These are phyloP conservation scores for Penicillium capsulatum DNA, from an alignment of 2,329 filamentous ascomycete species.

Conservation along the genomic window DNA sequence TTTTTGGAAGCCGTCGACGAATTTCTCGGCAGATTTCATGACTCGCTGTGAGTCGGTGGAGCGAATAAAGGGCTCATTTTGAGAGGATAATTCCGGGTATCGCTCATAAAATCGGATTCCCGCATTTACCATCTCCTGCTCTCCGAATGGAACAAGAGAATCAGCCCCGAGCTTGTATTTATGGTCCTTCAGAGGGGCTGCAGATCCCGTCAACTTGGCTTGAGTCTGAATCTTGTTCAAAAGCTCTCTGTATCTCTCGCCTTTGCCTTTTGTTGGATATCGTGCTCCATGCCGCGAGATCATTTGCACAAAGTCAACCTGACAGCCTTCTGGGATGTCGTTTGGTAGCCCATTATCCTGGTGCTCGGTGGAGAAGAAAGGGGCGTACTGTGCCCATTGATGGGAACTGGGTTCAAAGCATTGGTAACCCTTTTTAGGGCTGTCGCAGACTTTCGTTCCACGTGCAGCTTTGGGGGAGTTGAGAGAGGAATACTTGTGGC, in stretches of 20 bases:
- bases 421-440: not conserved
- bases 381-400: not conserved
- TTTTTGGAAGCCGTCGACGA: slow-evolving; percentile 69
- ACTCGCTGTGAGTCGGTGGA: slow-evolving; percentile 67
- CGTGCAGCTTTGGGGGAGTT: not conserved
- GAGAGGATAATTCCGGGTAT: slow-evolving; percentile 60
- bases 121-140: slow-evolving; percentile 67
- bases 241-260: slow-evolving; percentile 58
- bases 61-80: slow-evolving; percentile 65
- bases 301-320: slow-evolving; percentile 62
- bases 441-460: not conserved
- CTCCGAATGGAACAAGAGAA: slow-evolving; percentile 63
- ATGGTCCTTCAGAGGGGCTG: slow-evolving; percentile 59
- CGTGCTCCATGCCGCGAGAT: slow-evolving; percentile 82
- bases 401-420: not conserved
- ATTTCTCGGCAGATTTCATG: slow-evolving; percentile 69
- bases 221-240: slow-evolving; percentile 42
- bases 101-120: slow-evolving; percentile 71
- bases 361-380: not conserved
- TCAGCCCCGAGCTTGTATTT: slow-evolving; percentile 68
- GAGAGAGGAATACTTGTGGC: not conserved
- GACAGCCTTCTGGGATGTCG: not conserved
- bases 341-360: not conserved
- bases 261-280: slow-evolving; percentile 70
- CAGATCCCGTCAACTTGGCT: slow-evolving; percentile 59